Conservation (phyloP, 106 monocot species). For the Cymbidium sinense region DNA sequence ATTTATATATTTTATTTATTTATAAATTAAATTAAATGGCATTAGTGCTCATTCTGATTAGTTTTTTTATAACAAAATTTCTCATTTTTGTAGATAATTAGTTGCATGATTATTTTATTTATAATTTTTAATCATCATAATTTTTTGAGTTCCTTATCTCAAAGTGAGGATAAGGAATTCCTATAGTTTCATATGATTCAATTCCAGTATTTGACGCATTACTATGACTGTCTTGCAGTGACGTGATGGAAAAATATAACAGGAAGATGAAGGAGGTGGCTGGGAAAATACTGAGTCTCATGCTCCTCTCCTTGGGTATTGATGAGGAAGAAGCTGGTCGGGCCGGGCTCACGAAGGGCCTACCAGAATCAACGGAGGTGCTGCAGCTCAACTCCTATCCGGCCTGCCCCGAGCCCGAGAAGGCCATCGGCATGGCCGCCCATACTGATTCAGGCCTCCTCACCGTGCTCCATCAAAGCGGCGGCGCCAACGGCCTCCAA, state of each 20-base stretch:
- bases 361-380: slow-evolving; percentile 3
- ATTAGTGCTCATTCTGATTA: neutral
- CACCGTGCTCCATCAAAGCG: slow-evolving; percentile 43
- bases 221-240: slow-evolving; percentile 21
- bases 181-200: neutral
- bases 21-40: too few relatives aligned
- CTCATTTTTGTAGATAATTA: neutral
- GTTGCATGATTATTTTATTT: neutral
- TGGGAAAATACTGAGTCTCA: slow-evolving; percentile 22
- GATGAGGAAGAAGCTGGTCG: slow-evolving; percentile 13
- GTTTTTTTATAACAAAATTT: too few relatives aligned
- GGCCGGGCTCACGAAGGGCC: neutral
- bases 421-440: slow-evolving; percentile 47
- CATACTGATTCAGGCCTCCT: slow-evolving; percentile 50
- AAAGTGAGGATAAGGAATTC: too few relatives aligned
- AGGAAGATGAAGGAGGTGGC: slow-evolving; percentile 35
- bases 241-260: slow-evolving; percentile 46
- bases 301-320: slow-evolving; percentile 48
- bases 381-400: slow-evolving; percentile 49
- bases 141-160: neutral
- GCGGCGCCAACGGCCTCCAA: slow-evolving; percentile 29
- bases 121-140: neutral
- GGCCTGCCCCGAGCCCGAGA: slow-evolving; percentile 47
- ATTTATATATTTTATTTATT: too few relatives aligned
- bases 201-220: neutral